phyloP scores from a whole-genome alignment of 352 stramenopile species.

The Phytophthora ramorum region DNA sequence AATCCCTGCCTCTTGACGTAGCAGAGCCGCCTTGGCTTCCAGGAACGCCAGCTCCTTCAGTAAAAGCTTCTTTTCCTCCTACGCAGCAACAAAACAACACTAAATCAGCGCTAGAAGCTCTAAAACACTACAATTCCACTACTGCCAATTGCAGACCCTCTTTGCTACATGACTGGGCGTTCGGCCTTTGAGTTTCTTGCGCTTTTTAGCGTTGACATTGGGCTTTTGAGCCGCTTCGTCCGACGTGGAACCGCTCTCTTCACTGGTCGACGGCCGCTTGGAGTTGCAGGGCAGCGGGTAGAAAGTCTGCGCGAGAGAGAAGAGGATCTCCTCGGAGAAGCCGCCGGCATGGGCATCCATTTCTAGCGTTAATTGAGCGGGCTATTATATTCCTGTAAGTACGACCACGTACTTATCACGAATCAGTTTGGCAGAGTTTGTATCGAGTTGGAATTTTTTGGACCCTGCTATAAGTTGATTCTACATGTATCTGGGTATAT shows the following conservation, averaged over 20 bases:
- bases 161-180: slow-evolving; percentile 36
- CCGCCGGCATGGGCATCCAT: not conserved
- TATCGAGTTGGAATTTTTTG: too few relatives aligned
- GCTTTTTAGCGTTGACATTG: slow-evolving; percentile 8
- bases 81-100: not conserved
- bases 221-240: slow-evolving; percentile 4
- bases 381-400: too few relatives aligned
- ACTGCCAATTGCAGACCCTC: slow-evolving; percentile 8
- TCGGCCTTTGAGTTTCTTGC: slow-evolving; percentile 25
- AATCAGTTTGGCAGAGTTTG: too few relatives aligned
- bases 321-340: slow-evolving; percentile 22
- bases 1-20: slow-evolving; percentile 40
- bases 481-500: too few relatives aligned
- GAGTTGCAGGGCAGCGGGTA: slow-evolving; percentile 7
- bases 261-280: slow-evolving; percentile 12
- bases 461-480: too few relatives aligned
- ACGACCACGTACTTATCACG: too few relatives aligned
- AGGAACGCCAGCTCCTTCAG: slow-evolving; percentile 39
- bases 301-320: slow-evolving; percentile 28
- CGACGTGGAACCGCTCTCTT: slow-evolving; percentile 17
- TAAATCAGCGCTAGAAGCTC: not conserved
- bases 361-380: too few relatives aligned
- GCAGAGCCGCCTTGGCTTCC: slow-evolving; percentile 32
- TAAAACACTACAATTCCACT: not conserved
- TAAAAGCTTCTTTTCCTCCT: slow-evolving; percentile 45